Conservation (phyloP, 768 basidiomycete species). For the Tulasnella sp. region DNA sequence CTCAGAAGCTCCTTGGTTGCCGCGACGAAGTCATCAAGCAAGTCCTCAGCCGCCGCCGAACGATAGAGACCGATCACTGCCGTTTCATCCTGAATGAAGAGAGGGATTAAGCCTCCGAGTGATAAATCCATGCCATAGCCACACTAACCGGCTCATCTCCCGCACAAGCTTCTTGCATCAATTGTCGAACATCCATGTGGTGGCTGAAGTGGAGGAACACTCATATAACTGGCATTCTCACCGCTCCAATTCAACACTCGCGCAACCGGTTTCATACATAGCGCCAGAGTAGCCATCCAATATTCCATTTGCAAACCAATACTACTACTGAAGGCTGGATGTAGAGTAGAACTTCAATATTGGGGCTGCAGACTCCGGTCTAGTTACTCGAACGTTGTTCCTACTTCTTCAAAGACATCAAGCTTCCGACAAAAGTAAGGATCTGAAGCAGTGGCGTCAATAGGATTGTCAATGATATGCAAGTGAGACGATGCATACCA, state of each 20-base stretch:
- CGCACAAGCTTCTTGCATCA: background rate
- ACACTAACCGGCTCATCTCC: background rate
- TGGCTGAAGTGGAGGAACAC: background rate
- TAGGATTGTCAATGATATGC: background rate
- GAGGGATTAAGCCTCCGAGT: background rate
- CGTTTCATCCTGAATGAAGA: background rate
- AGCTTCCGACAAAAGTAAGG: constrained; percentile 87
- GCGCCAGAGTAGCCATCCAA: background rate
- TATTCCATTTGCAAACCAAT: background rate
- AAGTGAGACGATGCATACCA: constrained; percentile 42
- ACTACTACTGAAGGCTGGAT: background rate
- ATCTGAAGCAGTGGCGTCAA: constrained; percentile 39
- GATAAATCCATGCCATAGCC: background rate
- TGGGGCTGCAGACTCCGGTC: background rate
- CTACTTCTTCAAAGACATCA: constrained; percentile 40
- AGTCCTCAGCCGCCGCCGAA: background rate
- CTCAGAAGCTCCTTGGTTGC: background rate
- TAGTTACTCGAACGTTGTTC: background rate
- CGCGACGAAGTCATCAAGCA: background rate
- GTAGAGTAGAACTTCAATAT: background rate
- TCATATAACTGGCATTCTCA: background rate
- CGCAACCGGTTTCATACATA: background rate
- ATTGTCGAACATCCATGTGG: background rate
- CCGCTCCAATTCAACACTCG: background rate
- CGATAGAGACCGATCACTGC: background rate